A percentile compares a stretch with the other conserved stretches of the same genome.
Conservation (phyloP, 2,329 filamentous ascomycete species). For the Fusarium heterosporum region DNA sequence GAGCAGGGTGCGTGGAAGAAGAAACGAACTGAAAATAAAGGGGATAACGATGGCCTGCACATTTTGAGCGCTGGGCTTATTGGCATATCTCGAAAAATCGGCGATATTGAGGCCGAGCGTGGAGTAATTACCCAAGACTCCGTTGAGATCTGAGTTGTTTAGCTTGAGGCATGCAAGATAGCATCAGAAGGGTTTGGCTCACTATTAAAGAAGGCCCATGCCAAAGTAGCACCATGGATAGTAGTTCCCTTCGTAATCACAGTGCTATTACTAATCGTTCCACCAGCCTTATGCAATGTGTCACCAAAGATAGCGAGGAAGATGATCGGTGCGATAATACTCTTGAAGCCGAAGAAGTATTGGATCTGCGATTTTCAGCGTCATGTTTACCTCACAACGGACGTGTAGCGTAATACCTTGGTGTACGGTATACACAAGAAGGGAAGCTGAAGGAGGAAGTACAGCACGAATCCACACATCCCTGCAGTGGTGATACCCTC, state of each 20-base stretch:
- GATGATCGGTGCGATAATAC: constrained; percentile 5
- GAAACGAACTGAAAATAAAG: constrained; percentile 3
- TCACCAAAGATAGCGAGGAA: constrained; percentile 12
- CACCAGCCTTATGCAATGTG: constrained; percentile 5
- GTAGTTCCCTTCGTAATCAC: constrained; percentile 9
- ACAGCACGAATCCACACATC: constrained; percentile 7
- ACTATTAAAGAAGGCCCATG: constrained; percentile 10
- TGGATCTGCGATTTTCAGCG: not conserved
- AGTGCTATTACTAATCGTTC: constrained; percentile 8
- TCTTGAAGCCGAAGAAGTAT: constrained; percentile 15
- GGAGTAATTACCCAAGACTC: constrained; percentile 16
- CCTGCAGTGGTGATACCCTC: constrained; percentile 8
- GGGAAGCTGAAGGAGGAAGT: constrained; percentile 18
- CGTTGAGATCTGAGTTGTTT: not conserved
- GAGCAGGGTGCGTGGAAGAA: too few relatives aligned
- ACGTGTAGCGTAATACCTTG: not conserved
- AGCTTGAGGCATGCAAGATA: not conserved
- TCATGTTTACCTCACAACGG: fast-evolving
- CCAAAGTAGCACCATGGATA: constrained; percentile 8
- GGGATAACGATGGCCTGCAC: constrained; percentile 10
- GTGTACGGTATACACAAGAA: constrained; percentile 10
- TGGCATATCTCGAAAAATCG: constrained; percentile 18
- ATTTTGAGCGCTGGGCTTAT: constrained; percentile 15
- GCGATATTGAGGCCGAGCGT: constrained; percentile 12
- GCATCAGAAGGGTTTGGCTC: not conserved